Conservation (phyloP, 108 stramenopile species). For the Parietichytrium sp. region DNA sequence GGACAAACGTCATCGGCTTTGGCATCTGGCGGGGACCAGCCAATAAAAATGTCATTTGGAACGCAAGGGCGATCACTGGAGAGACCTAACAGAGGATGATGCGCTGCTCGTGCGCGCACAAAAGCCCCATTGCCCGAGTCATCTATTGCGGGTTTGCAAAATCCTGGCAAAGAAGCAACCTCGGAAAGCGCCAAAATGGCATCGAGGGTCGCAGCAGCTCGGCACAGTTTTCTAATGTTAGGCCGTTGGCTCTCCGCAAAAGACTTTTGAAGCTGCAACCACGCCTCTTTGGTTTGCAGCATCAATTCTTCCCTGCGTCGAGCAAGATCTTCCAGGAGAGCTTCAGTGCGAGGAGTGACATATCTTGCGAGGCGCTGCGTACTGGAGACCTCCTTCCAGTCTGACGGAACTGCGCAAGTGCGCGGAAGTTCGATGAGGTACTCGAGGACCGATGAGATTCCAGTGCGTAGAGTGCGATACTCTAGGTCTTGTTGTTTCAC, state of each 20-base stretch:
- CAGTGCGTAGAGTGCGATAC: constrained; percentile 11
- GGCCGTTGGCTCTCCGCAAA: neutral
- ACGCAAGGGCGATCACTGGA: neutral
- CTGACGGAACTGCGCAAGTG: neutral
- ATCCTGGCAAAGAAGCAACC: neutral
- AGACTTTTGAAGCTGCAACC: neutral
- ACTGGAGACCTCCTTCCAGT: constrained; percentile 11
- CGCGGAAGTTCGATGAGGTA: constrained; percentile 16
- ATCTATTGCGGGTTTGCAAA: neutral
- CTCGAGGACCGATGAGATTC: neutral
- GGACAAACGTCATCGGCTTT: neutral
- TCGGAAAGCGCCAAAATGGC: neutral
- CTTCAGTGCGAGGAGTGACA: neutral
- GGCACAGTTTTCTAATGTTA: neutral
- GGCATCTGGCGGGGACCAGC: neutral
- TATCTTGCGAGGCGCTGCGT: constrained; percentile 21
- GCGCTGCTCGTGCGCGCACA: neutral
- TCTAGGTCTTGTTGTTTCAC: neutral
- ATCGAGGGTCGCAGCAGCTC: neutral
- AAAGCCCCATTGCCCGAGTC: neutral
- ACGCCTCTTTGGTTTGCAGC: neutral
- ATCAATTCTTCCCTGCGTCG: constrained; percentile 19
- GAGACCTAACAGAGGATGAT: neutral
- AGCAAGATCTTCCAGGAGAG: neutral
- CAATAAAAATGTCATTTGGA: neutral